phyloP scores from a whole-genome alignment of 768 basidiomycete genomes.

The Polyporus arcularius region DNA sequence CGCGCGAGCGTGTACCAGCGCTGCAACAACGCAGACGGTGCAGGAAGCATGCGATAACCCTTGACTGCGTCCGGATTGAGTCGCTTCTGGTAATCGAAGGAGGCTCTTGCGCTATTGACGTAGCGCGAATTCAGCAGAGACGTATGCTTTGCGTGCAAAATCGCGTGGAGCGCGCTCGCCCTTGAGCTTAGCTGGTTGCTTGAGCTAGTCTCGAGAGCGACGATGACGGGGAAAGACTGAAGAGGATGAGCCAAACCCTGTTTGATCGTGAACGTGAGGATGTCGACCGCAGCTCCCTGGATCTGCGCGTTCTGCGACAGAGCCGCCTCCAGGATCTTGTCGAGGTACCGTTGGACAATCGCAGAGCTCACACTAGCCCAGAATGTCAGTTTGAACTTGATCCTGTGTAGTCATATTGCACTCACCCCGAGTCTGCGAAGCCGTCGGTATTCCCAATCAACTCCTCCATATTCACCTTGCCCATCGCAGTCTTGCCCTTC shows the following conservation, averaged over 20 bases:
- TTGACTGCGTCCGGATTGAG: slow-evolving; percentile 47
- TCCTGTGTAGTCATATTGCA: background rate
- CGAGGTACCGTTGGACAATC: slow-evolving; percentile 89
- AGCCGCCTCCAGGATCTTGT: slow-evolving; percentile 79
- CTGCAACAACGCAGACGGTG: slow-evolving; percentile 75
- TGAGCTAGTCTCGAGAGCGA: slow-evolving; percentile 90
- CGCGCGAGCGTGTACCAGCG: slow-evolving; percentile 90
- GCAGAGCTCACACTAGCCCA: slow-evolving; percentile 83
- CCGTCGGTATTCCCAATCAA: slow-evolving; percentile 94
- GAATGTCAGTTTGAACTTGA: background rate
- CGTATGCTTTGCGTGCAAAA: slow-evolving; percentile 86
- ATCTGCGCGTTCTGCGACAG: slow-evolving; percentile 69
- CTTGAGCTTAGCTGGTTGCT: slow-evolving; percentile 60
- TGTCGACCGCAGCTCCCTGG: slow-evolving; percentile 85
- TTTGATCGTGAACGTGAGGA: slow-evolving; percentile 89
- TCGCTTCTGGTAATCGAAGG: slow-evolving; percentile 82
- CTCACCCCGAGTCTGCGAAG: slow-evolving; percentile 96
- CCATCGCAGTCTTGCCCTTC: slow-evolving; percentile 44
- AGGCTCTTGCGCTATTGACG: slow-evolving; percentile 73
- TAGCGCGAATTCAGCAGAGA: slow-evolving; percentile 88
- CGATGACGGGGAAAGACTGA: slow-evolving; percentile 90
- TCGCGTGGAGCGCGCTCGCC: slow-evolving; percentile 77
- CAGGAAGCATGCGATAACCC: slow-evolving; percentile 69
- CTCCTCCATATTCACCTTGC: slow-evolving; percentile 85
- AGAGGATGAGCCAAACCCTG: slow-evolving; percentile 96